These are phyloP conservation scores for Lepidopterella palustris DNA, from an alignment of 495 filamentous ascomycete genomes.

Conservation along the genomic window DNA sequence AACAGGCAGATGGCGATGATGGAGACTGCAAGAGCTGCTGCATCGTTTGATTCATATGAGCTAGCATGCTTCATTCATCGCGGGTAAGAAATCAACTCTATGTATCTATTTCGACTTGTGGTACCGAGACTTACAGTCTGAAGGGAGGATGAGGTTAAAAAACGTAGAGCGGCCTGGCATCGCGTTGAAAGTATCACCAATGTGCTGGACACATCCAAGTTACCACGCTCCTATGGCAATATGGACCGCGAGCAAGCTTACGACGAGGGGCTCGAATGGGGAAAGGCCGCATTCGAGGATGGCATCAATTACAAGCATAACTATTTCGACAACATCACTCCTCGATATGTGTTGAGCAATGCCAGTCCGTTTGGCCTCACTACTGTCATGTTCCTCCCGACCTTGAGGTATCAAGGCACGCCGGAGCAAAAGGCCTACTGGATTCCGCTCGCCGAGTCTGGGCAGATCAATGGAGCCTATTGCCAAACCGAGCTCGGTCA, in stretches of 20 bases:
- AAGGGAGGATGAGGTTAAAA: constrained; percentile 1
- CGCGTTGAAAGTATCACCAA: constrained; percentile 6
- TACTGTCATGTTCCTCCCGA: constrained; percentile 1
- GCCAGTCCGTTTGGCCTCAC: constrained; percentile 8
- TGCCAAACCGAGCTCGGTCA: constrained; percentile 27
- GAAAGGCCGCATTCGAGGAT: constrained; percentile 13
- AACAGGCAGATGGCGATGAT: constrained; percentile 3
- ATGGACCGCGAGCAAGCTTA: constrained; percentile 8
- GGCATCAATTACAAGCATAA: constrained; percentile 6
- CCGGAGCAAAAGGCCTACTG: constrained; percentile 12
- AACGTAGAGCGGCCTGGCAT: constrained; percentile 8
- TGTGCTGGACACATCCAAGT: not conserved
- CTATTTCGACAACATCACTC: constrained; percentile 7
- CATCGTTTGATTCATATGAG: constrained; percentile 5
- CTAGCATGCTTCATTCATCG: constrained; percentile 10
- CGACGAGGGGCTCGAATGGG: constrained; percentile 9
- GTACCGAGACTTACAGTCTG: not conserved
- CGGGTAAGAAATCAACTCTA: not conserved
- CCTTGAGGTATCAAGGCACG: not conserved
- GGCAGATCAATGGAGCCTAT: constrained; percentile 11
- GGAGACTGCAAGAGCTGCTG: not conserved
- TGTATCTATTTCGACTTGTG: not conserved
- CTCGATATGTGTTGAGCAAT: constrained; percentile 8
- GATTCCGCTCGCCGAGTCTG: not conserved
- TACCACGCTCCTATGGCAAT: constrained; percentile 7